Base-by-base conservation (phyloP, 805 yeast genomes). In the Wickerhamomyces chaumierensis region DNA sequence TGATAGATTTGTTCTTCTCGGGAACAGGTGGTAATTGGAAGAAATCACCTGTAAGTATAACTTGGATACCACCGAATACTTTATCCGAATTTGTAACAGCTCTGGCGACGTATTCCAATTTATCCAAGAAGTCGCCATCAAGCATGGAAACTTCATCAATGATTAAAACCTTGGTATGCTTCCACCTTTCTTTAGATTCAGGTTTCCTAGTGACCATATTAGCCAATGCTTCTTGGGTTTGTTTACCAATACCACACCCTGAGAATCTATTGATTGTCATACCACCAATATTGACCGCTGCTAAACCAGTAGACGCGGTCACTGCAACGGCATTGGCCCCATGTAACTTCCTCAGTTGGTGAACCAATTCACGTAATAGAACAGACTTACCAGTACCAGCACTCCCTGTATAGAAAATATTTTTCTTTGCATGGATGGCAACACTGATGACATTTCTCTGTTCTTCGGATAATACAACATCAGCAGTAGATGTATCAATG, bases 91-190 rank as follows among this genome's bases (percentile, higher is more conserved):
- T 64, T 31, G 79, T 68, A 5, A 83, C 58, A 1, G 49, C 51
- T 46, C 80, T 68, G 0, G 92, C 96, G 29, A 90, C 60, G 11
- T 53, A 61, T 43, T 86, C 82, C 37, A 92, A 63, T 51, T 86
- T 86, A 35, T 81, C 81, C 44, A 92, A 71, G 36, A 90, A 66
- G 2, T 53, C 63, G 0, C 87, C 94, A 52, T 86, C 94, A 41
- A 92, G 73, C 98, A 92, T 92, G 1, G 97, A 88, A 3, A 92
- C 71, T 60, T 92, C 98, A 61, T 92, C 98, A 42, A 92, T 72
- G 38, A 92, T 76, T 20, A 92, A 65, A 1, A 84, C 94, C 47
- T 70, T 70, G 2, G 82, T 67, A 5, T 61, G 60, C 39, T 60
- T 66, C 97, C 97, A 92, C 28, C 78, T 66, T 18, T 62, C 62